Evolutionary conservation across 768 basidiomycete species (phyloP).

Genomic region (Agaricus sinodeliciosus): DNA sequence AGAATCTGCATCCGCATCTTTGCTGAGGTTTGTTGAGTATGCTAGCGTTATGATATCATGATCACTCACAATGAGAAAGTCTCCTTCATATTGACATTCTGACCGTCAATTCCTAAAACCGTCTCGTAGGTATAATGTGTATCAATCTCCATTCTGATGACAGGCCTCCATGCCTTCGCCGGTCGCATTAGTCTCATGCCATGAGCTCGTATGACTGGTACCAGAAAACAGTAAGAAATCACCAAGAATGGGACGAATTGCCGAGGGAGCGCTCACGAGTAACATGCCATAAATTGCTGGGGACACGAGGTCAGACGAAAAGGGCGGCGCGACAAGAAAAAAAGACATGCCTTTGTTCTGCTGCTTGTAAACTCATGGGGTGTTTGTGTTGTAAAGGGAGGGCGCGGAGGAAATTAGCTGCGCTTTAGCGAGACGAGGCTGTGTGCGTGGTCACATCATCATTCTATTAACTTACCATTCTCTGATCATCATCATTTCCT

Average conservation of each 20-base stretch:
- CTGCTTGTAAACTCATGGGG: neutral
- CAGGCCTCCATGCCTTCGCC: conserved; percentile 63
- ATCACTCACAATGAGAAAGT: conserved; percentile 46
- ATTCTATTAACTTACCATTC: too few species aligned
- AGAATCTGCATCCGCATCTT: conserved; percentile 31
- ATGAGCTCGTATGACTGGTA: conserved; percentile 32
- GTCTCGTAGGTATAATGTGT: conserved; percentile 48
- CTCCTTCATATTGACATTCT: conserved; percentile 59
- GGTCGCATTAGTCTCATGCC: conserved; percentile 45
- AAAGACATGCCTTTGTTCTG: neutral
- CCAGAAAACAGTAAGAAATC: neutral
- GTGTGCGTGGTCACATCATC: too few species aligned
- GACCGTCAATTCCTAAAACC: conserved; percentile 59
- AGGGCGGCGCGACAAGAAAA: neutral
- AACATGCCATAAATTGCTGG: conserved; percentile 20
- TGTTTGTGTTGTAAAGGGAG: neutral
- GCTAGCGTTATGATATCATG: neutral
- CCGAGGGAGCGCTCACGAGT: conserved; percentile 17
- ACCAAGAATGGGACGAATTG: neutral
- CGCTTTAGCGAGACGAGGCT: too few species aligned
- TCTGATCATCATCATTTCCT: too few species aligned
- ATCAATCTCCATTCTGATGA: conserved; percentile 51
- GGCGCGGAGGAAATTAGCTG: too few species aligned
- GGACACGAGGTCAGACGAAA: neutral
- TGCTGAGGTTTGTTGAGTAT: conserved; percentile 22